phyloP scores from a whole-genome alignment of 2,329 filamentous ascomycete genomes.

The Beauveria medogensis region DNA sequence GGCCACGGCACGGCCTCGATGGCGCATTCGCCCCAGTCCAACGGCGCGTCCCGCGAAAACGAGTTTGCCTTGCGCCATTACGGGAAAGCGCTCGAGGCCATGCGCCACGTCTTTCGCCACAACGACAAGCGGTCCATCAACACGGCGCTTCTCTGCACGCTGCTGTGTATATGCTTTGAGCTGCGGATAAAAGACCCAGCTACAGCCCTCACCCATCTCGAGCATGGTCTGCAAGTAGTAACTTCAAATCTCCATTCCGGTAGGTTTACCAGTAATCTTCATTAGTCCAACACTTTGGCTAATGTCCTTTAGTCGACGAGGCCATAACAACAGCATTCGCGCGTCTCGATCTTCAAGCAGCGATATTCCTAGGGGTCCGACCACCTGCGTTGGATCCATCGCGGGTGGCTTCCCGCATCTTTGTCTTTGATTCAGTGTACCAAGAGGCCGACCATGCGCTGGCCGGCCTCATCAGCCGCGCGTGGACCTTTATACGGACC shows the following conservation, averaged over 20 bases:
- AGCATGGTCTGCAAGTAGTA: slow-evolving; percentile 11
- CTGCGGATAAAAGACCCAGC: slow-evolving; percentile 10
- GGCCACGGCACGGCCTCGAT: background rate
- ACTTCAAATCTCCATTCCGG: slow-evolving; percentile 10
- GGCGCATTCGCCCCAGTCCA: background rate
- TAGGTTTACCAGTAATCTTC: background rate
- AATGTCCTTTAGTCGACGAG: slow-evolving; percentile 6
- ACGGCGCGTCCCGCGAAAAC: background rate
- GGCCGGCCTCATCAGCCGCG: slow-evolving; percentile 3
- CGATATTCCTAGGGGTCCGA: slow-evolving; percentile 11
- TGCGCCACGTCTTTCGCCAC: slow-evolving; percentile 9
- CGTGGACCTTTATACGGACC: slow-evolving; percentile 11
- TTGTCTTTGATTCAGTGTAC: slow-evolving; percentile 9
- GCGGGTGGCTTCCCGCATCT: slow-evolving; percentile 4
- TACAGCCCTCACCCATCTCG: slow-evolving; percentile 12
- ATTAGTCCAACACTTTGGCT: too few relatives aligned
- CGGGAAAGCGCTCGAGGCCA: slow-evolving; percentile 7
- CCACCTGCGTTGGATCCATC: slow-evolving; percentile 9
- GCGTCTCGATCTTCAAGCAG: slow-evolving; percentile 12
- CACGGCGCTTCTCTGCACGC: slow-evolving; percentile 12
- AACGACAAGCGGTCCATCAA: slow-evolving; percentile 9
- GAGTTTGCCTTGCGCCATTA: slow-evolving; percentile 12
- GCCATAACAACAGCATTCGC: slow-evolving; percentile 12
- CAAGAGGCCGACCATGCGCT: slow-evolving; percentile 10
- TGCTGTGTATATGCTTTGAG: slow-evolving; percentile 15